Evolutionary conservation across 176 grass and related monocot genomes (phyloP).

Genomic region (Hordeum marinum): DNA sequence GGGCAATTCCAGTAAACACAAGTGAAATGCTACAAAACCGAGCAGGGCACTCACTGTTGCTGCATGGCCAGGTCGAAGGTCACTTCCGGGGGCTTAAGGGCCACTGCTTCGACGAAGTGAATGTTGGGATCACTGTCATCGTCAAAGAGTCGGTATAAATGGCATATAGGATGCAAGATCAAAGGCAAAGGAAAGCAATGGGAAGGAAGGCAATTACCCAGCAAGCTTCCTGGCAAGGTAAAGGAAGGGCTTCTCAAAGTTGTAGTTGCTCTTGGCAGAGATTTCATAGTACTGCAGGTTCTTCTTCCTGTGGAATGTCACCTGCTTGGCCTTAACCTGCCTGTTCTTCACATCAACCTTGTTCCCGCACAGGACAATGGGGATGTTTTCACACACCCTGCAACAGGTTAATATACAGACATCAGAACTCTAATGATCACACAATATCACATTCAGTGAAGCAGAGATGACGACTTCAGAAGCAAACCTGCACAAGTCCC

Average conservation of each 20-base stretch:
- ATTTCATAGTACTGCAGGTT: constrained; percentile 96
- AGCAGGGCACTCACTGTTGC: constrained; percentile 55
- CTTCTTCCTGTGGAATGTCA: constrained; percentile 89
- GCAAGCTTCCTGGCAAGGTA: constrained; percentile 81
- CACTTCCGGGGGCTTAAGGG: constrained; percentile 81
- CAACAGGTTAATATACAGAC: not conserved
- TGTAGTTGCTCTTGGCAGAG: constrained; percentile 95
- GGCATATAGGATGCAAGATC: fast-evolving
- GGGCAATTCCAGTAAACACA: too few relatives aligned
- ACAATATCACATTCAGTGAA: not conserved
- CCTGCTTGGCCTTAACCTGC: constrained; percentile 88
- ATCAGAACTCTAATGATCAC: not conserved
- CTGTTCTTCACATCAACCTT: constrained; percentile 90
- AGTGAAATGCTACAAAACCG: not conserved
- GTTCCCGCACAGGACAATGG: constrained; percentile 79
- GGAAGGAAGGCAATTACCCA: constrained; percentile 34
- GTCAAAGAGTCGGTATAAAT: not conserved
- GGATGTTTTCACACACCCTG: constrained; percentile 92
- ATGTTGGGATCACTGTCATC: constrained; percentile 45
- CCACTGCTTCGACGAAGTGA: constrained; percentile 78
- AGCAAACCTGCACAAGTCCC: constrained; percentile 76
- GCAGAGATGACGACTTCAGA: not conserved
- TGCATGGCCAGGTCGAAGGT: constrained; percentile 77
- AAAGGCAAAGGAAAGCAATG: not conserved
- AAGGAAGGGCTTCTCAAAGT: constrained; percentile 93